These are phyloP conservation scores for Balansia obtecta DNA, from an alignment of 2,329 filamentous ascomycete species.

Conservation along the genomic window DNA sequence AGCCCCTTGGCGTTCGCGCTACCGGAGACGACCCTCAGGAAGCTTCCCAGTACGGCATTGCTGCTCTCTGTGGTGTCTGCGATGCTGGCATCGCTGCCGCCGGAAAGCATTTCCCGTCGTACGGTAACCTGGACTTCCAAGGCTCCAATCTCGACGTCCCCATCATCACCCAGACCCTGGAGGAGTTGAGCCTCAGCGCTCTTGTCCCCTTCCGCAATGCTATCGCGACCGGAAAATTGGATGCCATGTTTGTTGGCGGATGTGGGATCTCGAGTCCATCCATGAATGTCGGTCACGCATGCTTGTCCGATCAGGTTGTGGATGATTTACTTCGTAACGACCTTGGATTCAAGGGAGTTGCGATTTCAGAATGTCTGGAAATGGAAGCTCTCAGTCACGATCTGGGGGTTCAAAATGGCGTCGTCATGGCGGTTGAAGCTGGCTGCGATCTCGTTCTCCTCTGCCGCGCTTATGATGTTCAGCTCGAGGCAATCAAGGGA, in stretches of 20 bases:
- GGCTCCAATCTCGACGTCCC: slow-evolving; percentile 86
- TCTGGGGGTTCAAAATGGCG: slow-evolving; percentile 92
- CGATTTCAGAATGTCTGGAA: slow-evolving; percentile 88
- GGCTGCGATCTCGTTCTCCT: slow-evolving; percentile 87
- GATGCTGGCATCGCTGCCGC: slow-evolving; percentile 81
- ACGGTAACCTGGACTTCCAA: slow-evolving; percentile 87
- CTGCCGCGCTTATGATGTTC: slow-evolving; percentile 76
- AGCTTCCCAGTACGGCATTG: slow-evolving; percentile 83
- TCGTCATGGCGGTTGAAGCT: slow-evolving; percentile 93
- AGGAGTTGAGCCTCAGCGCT: slow-evolving; percentile 84
- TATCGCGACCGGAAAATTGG: slow-evolving; percentile 66
- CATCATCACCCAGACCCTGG: slow-evolving; percentile 87
- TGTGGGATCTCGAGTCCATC: slow-evolving; percentile 85
- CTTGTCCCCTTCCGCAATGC: slow-evolving; percentile 86
- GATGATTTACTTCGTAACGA: slow-evolving; percentile 82
- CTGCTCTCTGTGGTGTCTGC: slow-evolving; percentile 84
- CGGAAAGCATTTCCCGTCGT: slow-evolving; percentile 94
- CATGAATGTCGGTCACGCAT: slow-evolving; percentile 92
- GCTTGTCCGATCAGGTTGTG: slow-evolving; percentile 83
- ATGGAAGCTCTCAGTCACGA: slow-evolving; percentile 95
- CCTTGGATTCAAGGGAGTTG: slow-evolving; percentile 79
- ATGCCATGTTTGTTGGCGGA: slow-evolving; percentile 92
- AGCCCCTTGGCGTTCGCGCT: slow-evolving; percentile 80
- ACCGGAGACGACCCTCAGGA: slow-evolving; percentile 90
- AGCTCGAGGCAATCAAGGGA: slow-evolving; percentile 83